Evolutionary conservation across 1,284 basidiomycete genomes (phyloP).

Genomic region (Baeospora myosura): DNA sequence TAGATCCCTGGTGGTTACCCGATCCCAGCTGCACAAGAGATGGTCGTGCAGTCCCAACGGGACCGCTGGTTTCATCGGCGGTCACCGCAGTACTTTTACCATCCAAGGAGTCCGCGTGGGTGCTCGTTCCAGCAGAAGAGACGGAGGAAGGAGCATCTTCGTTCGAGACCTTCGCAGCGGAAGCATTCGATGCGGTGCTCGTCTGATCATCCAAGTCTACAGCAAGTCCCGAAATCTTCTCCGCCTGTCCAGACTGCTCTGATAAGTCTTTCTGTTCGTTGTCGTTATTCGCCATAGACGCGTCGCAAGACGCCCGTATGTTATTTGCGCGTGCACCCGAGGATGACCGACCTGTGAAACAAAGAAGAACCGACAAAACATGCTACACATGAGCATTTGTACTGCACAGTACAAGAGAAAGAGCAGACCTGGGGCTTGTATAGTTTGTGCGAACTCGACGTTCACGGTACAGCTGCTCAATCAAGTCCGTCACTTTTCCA

Average conservation of each 20-base stretch:
- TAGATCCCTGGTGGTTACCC: conserved; percentile 21
- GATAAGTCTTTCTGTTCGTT: conserved; percentile 34
- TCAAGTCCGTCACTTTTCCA: too few species aligned
- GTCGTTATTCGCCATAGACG: conserved; percentile 70
- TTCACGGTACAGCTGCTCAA: too few species aligned
- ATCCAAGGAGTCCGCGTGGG: background rate
- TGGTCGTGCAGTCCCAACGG: conserved; percentile 24
- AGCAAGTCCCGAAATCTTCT: conserved; percentile 22
- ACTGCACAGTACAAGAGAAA: too few species aligned
- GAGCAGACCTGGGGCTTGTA: too few species aligned
- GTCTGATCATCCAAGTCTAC: conserved; percentile 16
- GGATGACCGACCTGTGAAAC: too few species aligned
- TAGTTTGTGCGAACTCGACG: too few species aligned
- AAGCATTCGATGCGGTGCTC: conserved; percentile 8
- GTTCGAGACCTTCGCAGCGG: background rate
- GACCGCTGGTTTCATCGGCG: conserved; percentile 3
- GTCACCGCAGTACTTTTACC: too few species aligned
- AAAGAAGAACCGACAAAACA: too few species aligned
- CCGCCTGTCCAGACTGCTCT: conserved; percentile 38
- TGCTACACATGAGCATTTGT: too few species aligned
- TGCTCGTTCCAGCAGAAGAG: background rate
- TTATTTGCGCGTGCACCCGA: conserved; percentile 6
- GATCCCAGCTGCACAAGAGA: conserved; percentile 34
- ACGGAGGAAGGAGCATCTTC: background rate
- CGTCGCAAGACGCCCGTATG: conserved; percentile 62